Evolutionary conservation across 306 rosid species (phyloP).

Genomic region (Trichosanthes cucumerina): DNA sequence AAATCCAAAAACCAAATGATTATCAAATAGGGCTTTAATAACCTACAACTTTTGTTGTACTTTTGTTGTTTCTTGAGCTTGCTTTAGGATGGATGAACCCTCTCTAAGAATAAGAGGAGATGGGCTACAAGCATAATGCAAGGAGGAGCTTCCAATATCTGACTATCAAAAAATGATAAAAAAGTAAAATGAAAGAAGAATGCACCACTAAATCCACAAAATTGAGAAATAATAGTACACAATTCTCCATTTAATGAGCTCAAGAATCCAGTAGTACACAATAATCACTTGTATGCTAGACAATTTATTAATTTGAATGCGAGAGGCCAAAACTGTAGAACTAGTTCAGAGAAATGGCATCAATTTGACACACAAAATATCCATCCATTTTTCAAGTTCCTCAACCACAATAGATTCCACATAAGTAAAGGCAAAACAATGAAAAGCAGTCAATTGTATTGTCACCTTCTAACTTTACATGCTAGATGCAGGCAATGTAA

Average conservation of each 20-base stretch:
- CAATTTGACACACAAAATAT: not conserved
- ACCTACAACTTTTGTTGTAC: not conserved
- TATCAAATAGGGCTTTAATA: too few species aligned
- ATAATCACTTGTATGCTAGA: not conserved
- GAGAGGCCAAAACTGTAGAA: not conserved
- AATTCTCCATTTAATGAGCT: not conserved
- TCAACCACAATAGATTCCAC: conserved; percentile 4
- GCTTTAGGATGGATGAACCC: not conserved
- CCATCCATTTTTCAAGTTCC: conserved; percentile 12
- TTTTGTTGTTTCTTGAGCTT: too few species aligned
- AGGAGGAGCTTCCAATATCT: not conserved
- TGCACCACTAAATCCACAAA: not conserved
- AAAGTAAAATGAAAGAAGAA: not conserved
- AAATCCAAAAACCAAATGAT: too few species aligned
- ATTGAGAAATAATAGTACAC: not conserved
- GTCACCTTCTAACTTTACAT: conserved; percentile 18
- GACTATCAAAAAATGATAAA: not conserved
- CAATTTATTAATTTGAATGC: not conserved
- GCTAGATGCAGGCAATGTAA: conserved; percentile 9
- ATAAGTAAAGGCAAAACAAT: not conserved
- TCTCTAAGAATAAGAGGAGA: not conserved
- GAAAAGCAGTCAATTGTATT: conserved; percentile 18
- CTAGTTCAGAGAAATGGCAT: not conserved
- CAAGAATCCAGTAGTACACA: not conserved
- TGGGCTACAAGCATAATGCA: not conserved